Evolutionary conservation across 305 asterid species (phyloP).

Genomic region (Petunia hybrid): DNA sequence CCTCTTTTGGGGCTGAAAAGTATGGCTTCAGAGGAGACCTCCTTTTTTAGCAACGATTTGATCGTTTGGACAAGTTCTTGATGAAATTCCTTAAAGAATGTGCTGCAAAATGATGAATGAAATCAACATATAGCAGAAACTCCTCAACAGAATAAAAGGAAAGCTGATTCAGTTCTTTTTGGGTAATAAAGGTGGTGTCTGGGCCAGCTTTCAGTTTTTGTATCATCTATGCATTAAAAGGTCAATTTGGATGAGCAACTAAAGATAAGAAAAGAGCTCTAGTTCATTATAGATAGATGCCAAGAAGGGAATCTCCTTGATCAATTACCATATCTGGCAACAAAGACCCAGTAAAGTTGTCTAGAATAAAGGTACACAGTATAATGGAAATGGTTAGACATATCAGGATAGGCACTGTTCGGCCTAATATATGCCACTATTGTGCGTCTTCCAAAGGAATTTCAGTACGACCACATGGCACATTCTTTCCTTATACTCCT

Average conservation of each 20-base stretch:
- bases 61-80: slow-evolving; percentile 74
- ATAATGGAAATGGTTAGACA: neutral
- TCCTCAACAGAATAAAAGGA: slow-evolving; percentile 11
- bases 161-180: slow-evolving; percentile 3
- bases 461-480: neutral
- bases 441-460: neutral
- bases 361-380: neutral
- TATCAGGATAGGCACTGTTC: neutral
- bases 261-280: neutral
- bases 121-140: slow-evolving; percentile 7
- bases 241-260: neutral
- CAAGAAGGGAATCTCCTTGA: neutral
- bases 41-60: slow-evolving; percentile 66
- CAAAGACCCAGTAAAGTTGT: neutral
- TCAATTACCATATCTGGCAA: neutral
- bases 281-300: neutral
- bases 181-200: neutral
- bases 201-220: neutral
- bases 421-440: neutral
- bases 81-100: slow-evolving; percentile 84
- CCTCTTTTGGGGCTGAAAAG: slow-evolving; percentile 88
- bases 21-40: slow-evolving; percentile 76
- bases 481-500: neutral
- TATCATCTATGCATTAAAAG: neutral
- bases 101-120: slow-evolving; percentile 63